Evolutionary conservation across 1,139 yeast genomes (phyloP).

Genomic region (Debaryomyces nepalensis): DNA sequence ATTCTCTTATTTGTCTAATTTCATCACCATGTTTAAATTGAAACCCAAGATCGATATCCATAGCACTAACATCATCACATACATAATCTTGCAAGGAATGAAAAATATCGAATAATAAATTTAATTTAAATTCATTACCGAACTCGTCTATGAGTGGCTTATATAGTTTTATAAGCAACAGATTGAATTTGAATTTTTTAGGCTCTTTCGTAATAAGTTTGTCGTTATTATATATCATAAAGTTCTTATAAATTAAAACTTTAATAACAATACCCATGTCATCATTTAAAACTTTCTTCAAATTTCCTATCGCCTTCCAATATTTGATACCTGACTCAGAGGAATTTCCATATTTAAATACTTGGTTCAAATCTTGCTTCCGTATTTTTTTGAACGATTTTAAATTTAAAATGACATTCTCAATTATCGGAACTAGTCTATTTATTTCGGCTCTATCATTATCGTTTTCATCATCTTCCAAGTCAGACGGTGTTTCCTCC

Average conservation of each 20-base stretch:
- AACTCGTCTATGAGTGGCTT: slow-evolving; percentile 38
- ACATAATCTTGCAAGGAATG: slow-evolving; percentile 26
- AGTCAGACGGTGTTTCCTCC: slow-evolving; percentile 29
- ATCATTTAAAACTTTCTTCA: slow-evolving; percentile 5
- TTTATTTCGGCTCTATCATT: slow-evolving; percentile 6
- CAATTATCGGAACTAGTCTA: slow-evolving; percentile 1
- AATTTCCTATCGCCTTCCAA: slow-evolving; percentile 35
- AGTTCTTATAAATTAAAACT: slow-evolving; percentile 29
- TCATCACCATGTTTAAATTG: slow-evolving; percentile 16
- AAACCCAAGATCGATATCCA: slow-evolving; percentile 12
- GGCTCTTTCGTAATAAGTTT: slow-evolving; percentile 20
- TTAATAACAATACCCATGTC: slow-evolving; percentile 18
- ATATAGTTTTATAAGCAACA: slow-evolving; percentile 36
- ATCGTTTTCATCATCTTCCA: slow-evolving; percentile 21
- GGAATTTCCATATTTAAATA: slow-evolving; percentile 44
- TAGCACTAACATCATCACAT: not conserved
- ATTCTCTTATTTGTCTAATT: slow-evolving; percentile 17
- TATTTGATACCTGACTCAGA: slow-evolving; percentile 42
- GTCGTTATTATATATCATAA: slow-evolving; percentile 33
- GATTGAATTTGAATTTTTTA: slow-evolving; percentile 31
- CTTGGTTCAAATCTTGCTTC: slow-evolving; percentile 46
- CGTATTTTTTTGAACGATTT: slow-evolving; percentile 45
- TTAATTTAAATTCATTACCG: slow-evolving; percentile 28
- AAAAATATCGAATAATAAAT: slow-evolving; percentile 19
- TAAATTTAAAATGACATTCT: slow-evolving; percentile 21